A percentile compares a stretch with the other conserved stretches of the same genome.
phyloP scores from a whole-genome alignment of 345 rosid genomes.

The Hypericum androsaemum region DNA sequence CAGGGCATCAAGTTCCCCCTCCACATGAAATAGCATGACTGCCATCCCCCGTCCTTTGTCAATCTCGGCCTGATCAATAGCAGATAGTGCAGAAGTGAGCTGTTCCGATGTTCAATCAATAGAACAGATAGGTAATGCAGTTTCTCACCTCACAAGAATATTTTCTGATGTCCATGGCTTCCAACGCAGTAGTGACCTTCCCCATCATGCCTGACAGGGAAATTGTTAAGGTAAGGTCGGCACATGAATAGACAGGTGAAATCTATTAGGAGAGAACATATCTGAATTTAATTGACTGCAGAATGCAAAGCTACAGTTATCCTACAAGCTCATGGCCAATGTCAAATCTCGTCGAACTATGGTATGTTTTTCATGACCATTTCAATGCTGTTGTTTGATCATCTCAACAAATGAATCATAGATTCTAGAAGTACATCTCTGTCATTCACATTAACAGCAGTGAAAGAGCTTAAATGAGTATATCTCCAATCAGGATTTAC shows the following conservation, averaged over 20 bases:
- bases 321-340: too few relatives aligned
- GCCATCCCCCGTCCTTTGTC: conserved; percentile 90
- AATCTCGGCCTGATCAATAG: conserved; percentile 56
- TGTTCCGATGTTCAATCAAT: too few relatives aligned
- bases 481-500: too few relatives aligned
- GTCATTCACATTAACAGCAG: too few relatives aligned
- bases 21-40: conserved; percentile 81
- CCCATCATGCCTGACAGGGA: conserved; percentile 70
- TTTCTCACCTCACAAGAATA: conserved; percentile 85
- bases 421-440: too few relatives aligned
- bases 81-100: neutral
- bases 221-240: neutral
- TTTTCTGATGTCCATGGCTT: conserved; percentile 53
- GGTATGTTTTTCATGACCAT: too few relatives aligned
- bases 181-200: conserved; percentile 66
- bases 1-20: conserved; percentile 63
- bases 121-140: neutral
- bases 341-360: too few relatives aligned
- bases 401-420: too few relatives aligned
- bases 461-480: too few relatives aligned
- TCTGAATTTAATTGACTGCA: neutral
- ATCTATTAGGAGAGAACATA: neutral
- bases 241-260: conserved; percentile 1
- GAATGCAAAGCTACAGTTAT: too few relatives aligned
- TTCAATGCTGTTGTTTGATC: too few relatives aligned